Evolutionary conservation across 495 filamentous ascomycete species (phyloP).

Genomic region (Penicillium mononematosum): DNA sequence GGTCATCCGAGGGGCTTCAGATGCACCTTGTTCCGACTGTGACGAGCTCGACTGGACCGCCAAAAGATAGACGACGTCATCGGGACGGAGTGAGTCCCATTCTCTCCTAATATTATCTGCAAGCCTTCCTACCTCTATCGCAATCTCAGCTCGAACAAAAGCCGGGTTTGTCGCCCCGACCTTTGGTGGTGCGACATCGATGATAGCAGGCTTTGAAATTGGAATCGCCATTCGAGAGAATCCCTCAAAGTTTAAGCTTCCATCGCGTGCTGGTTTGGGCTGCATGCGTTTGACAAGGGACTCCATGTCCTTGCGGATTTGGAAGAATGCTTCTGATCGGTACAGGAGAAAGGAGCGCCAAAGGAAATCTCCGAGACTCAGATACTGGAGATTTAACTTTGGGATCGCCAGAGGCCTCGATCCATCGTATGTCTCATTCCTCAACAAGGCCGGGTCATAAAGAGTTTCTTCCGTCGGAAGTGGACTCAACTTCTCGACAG

Average conservation of each 20-base stretch:
- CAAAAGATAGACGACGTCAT: slow-evolving; percentile 88
- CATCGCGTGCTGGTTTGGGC: slow-evolving; percentile 61
- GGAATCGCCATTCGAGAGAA: slow-evolving; percentile 90
- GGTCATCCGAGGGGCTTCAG: slow-evolving; percentile 60
- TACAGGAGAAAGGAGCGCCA: slow-evolving; percentile 90
- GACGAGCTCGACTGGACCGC: slow-evolving; percentile 57
- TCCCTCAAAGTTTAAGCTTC: slow-evolving; percentile 71
- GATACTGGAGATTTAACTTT: slow-evolving; percentile 93
- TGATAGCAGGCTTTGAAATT: slow-evolving; percentile 80
- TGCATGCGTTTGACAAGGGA: slow-evolving; percentile 74
- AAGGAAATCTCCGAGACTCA: slow-evolving; percentile 92
- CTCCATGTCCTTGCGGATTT: slow-evolving; percentile 88
- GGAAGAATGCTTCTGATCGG: slow-evolving; percentile 90
- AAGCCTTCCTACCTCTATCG: slow-evolving; percentile 79
- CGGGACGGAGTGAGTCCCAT: slow-evolving; percentile 86
- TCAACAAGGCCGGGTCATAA: slow-evolving; percentile 80
- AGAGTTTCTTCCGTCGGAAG: slow-evolving; percentile 78
- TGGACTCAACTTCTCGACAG: slow-evolving; percentile 64
- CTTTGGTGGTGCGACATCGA: slow-evolving; percentile 79
- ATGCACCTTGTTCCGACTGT: slow-evolving; percentile 44
- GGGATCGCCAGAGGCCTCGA: slow-evolving; percentile 87
- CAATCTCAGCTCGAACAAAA: slow-evolving; percentile 80
- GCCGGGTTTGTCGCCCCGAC: slow-evolving; percentile 88
- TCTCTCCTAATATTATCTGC: slow-evolving; percentile 73
- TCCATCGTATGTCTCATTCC: slow-evolving; percentile 87